These are phyloP conservation scores for Ceratocystis cubensis DNA, from an alignment of 2,329 filamentous ascomycete species.

Conservation along the genomic window DNA sequence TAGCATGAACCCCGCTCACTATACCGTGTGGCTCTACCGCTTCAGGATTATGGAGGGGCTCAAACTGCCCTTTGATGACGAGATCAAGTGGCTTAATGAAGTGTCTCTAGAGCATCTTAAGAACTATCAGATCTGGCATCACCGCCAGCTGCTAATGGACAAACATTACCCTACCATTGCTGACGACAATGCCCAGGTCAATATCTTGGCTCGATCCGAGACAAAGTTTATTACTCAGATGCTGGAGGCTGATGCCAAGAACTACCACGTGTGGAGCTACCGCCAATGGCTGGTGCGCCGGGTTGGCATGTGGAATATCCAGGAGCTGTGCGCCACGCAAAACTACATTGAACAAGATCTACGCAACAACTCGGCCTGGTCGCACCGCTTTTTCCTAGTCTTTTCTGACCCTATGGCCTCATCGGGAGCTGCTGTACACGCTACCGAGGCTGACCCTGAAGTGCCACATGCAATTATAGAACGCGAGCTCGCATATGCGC, in stretches of 20 bases:
- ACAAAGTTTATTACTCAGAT: conserved; percentile 64
- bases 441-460: conserved; percentile 41
- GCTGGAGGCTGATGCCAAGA: conserved; percentile 79
- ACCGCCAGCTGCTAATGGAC: conserved; percentile 53
- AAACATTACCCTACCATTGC: conserved; percentile 47
- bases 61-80: conserved; percentile 50
- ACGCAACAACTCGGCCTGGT: conserved; percentile 95
- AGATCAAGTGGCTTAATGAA: conserved; percentile 76
- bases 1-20: conserved; percentile 86
- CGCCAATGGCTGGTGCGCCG: conserved; percentile 57
- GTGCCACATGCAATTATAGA: conserved; percentile 54
- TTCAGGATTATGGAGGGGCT: conserved; percentile 63
- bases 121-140: conserved; percentile 97
- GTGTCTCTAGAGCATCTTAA: conserved; percentile 77
- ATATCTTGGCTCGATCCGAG: conserved; percentile 52
- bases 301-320: conserved; percentile 57
- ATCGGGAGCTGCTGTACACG: conserved; percentile 34
- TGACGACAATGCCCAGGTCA: conserved; percentile 42
- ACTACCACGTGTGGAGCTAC: conserved; percentile 98
- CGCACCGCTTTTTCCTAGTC: conserved; percentile 87
- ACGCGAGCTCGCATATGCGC: conserved; percentile 61
- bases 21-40: conserved; percentile 96
- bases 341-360: conserved; percentile 65
- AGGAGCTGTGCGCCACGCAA: conserved; percentile 60
- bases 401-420: conserved; percentile 50